Evolutionary conservation across 306 rosid species (phyloP), one percentile per base, ranked within the genome.

Genomic region (Casuarina cunninghamiana): DNA sequence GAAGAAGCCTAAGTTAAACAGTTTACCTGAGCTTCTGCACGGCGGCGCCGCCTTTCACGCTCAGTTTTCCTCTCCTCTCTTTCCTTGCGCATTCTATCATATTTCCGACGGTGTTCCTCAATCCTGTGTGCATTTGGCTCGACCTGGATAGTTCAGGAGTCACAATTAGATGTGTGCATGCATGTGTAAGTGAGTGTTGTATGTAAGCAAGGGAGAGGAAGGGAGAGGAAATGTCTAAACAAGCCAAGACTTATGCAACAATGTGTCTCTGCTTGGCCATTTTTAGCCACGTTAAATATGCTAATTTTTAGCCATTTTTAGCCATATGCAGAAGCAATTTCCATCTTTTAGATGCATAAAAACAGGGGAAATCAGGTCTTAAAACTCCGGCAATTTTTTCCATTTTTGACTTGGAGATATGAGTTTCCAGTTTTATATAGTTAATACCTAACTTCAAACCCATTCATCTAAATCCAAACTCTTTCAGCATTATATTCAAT

Each of bases 71-170:
- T 93, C 13, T 89, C 94, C 42, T 89, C 93, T 83, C 97, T 87
- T 86, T 91, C 97, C 82, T 93, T 93, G 63, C 77, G 88, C 84
- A 93, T 80, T 80, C 98, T 93, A 6, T 93, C 97, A 87, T 93
- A 93, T 86, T 93, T 93, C 57, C 98, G 90, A 35, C 86, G 94
- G 80, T 93, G 98, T 79, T 93, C 98, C 86, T 91, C 94, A 79
- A 93, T 82, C 89, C 75, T 91, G 86, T 91, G 98, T 74, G 87
- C 98, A 80, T 93, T 93, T 74, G 98, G 97, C 77, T 91, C 95
- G 81, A 93, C 97, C 98, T 93, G 58, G 38, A 85, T 26, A 77
- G 35, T 63, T 55, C 74, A 81, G 60, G 60, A 74, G 50, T 80
- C 74, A 75, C 50, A 76, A 48, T 58, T 62, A 79, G 81, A 78